Evolutionary conservation across 2,329 filamentous ascomycete genomes (phyloP), one percentile per base, ranked within the genome.

Genomic region (Aspergillus brunneoviolaceus): DNA sequence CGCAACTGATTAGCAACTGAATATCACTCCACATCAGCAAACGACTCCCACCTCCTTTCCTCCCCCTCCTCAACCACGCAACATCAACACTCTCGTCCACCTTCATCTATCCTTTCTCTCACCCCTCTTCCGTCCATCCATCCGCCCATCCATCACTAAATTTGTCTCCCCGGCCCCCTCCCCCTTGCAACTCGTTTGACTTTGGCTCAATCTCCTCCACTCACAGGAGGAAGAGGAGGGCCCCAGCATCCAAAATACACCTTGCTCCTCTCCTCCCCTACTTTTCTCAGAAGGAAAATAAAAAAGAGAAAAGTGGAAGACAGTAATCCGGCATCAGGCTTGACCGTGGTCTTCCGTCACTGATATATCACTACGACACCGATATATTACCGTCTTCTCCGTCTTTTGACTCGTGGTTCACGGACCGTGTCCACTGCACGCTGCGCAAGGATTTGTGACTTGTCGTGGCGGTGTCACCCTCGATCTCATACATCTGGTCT

Each of bases 381-480:
- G 12, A 45, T n/a, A 45, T 45, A 12, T 45, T 19, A 45, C 39
- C 5, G 39, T n/a, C 16, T 45, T 12, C 11, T 49, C 25, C 54
- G 60, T 57, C 55, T 49, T 33, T 60, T 64, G 63, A 53, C 27
- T 29, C 27, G 27, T 29, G 27, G 27, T 62, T 64, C 63, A 45
- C 50, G n/a, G 50, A 51, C 29, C 25, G 50, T 59, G 59, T 57
- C 62, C 65, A 61, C 60, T 56, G 39, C 53, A 56, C n/a, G 29
- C 57, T 29, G 51, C 61, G 60, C 49, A 59, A 55, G 59, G 60
- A 57, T 58, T 33, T 53, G 45, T 57, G 19, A 55, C 45, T 33
- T 39, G 45, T 55, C 62, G 52, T 55, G 49, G 25, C 50, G 54
- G 68, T 66, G 63, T 60, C 61, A 70, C 68, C 64, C 65, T 60